These are phyloP conservation scores for Solanum chmielewskii DNA, from an alignment of 257 asterid genomes.

Conservation along the genomic window DNA sequence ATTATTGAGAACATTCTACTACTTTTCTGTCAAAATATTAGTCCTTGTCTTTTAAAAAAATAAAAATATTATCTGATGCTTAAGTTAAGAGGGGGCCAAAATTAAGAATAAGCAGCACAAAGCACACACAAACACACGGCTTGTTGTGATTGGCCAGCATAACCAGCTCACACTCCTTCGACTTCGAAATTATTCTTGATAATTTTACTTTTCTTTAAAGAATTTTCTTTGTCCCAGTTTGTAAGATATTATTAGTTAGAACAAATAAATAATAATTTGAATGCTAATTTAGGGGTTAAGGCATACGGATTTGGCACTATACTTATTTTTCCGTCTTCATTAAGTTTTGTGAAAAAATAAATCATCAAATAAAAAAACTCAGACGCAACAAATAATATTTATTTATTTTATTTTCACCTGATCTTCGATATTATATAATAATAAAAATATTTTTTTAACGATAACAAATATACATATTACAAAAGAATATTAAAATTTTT, in stretches of 20 bases:
- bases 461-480: too few species aligned
- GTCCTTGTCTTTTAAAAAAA: neutral
- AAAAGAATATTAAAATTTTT: neutral
- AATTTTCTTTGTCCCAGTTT: neutral
- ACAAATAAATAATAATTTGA: neutral
- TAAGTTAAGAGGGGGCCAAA: neutral
- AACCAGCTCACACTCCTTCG: neutral
- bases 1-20: neutral
- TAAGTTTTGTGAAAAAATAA: neutral
- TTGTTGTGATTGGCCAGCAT: neutral
- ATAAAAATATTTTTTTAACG: neutral
- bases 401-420: too few species aligned
- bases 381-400: neutral
- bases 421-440: too few species aligned
- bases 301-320: neutral
- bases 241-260: neutral
- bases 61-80: neutral
- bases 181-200: neutral
- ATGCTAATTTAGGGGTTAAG: neutral
- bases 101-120: neutral
- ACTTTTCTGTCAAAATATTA: neutral
- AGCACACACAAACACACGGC: neutral
- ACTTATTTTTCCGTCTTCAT: neutral
- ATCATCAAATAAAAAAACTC: neutral
- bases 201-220: neutral